phyloP scores from a whole-genome alignment of 345 rosid genomes.

The Eucalyptus curtisii region DNA sequence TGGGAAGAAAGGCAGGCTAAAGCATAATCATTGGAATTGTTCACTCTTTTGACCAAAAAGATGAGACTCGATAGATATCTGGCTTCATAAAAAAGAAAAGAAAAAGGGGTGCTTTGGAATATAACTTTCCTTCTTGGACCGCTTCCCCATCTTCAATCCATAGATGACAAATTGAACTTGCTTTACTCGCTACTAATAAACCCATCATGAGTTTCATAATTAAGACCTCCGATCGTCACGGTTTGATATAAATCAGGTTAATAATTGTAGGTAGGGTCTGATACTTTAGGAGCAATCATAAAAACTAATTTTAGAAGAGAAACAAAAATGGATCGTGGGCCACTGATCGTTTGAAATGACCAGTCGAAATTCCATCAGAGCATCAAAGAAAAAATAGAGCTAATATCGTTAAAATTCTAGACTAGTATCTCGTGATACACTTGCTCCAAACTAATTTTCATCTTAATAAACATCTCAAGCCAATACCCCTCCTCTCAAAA shows the following conservation, averaged over 20 bases:
- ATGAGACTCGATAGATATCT: background rate
- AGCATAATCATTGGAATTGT: background rate
- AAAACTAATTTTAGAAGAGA: background rate
- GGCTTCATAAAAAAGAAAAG: background rate
- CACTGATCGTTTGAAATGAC: background rate
- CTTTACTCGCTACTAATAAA: background rate
- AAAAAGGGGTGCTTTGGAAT: background rate
- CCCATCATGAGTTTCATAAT: background rate
- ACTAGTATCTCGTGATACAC: accelerated
- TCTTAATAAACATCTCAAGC: background rate
- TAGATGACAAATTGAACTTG: background rate
- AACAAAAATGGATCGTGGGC: accelerated
- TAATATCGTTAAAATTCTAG: accelerated
- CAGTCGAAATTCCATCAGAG: accelerated
- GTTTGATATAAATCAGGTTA: background rate
- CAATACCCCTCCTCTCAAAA: background rate
- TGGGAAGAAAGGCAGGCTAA: background rate
- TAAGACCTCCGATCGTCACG: background rate
- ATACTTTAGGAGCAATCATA: background rate
- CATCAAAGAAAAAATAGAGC: background rate
- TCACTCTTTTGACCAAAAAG: background rate
- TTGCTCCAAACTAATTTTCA: background rate
- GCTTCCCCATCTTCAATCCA: background rate
- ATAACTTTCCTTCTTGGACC: background rate
- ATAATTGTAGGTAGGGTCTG: background rate